Conservation (phyloP, 2,329 filamentous ascomycete species). For the Aspergillus sojae region DNA sequence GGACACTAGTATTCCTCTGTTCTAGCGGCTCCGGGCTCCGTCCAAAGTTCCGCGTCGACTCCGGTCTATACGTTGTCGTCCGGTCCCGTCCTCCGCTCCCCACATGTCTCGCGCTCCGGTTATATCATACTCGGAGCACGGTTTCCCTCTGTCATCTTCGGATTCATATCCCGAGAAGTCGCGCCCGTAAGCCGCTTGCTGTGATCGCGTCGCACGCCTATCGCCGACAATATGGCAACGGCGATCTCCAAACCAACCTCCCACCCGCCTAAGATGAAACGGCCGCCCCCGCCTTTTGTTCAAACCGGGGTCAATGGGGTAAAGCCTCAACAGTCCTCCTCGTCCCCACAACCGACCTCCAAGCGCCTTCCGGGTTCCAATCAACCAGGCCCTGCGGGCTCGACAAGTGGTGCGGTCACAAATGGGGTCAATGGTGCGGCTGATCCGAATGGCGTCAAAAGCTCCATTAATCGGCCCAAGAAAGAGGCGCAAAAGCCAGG, state of each 20-base stretch:
- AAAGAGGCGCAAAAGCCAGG: conserved; percentile 55
- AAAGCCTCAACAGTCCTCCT: conserved; percentile 60
- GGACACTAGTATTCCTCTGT: conserved; percentile 24
- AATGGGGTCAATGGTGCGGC: conserved; percentile 44
- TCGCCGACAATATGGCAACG: conserved; percentile 44
- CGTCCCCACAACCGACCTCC: conserved; percentile 57
- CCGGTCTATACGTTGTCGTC: conserved; percentile 31
- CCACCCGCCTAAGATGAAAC: conserved; percentile 65
- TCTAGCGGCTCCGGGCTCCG: conserved; percentile 24
- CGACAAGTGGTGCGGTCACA: conserved; percentile 44
- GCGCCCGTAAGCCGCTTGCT: conserved; percentile 21
- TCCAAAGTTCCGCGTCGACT: conserved; percentile 25
- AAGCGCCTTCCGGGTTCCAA: conserved; percentile 59
- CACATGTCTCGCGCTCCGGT: conserved; percentile 49
- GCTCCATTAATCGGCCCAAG: conserved; percentile 55
- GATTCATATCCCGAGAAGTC: conserved; percentile 30
- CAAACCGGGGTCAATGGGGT: conserved; percentile 64
- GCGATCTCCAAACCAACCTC: conserved; percentile 48
- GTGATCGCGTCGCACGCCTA: conserved; percentile 22
- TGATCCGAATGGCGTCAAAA: conserved; percentile 29
- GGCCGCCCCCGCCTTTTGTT: conserved; percentile 65
- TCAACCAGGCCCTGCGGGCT: conserved; percentile 52
- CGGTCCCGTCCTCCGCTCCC: conserved; percentile 41
- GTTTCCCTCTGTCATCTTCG: conserved; percentile 31
- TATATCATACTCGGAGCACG: conserved; percentile 41